Percentiles rank a stretch among this genome's conserved stretches.
Conservation (phyloP, 2,329 filamentous ascomycete genomes). For the Fusarium caatingaense region DNA sequence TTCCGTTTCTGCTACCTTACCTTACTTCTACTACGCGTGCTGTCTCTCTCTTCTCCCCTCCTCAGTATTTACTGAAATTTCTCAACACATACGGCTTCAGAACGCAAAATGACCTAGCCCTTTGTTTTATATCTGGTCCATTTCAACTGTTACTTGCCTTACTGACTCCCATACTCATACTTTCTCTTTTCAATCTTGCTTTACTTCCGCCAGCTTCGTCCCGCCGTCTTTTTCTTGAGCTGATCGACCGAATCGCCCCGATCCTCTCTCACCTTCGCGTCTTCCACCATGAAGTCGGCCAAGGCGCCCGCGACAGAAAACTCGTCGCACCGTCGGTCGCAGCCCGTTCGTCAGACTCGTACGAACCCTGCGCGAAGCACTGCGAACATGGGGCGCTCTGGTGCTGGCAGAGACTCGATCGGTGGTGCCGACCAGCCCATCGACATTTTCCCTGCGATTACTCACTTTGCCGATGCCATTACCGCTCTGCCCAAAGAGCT, state of each 20-base stretch:
- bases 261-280: constrained; percentile 34
- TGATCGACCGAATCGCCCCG: constrained; percentile 37
- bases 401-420: constrained; percentile 59
- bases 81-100: constrained; percentile 30
- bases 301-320: constrained; percentile 59
- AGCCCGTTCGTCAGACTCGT: constrained; percentile 73
- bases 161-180: constrained; percentile 18
- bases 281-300: constrained; percentile 65
- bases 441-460: constrained; percentile 74
- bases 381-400: constrained; percentile 58
- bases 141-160: constrained; percentile 40
- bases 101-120: constrained; percentile 44
- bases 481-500: constrained; percentile 94
- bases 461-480: constrained; percentile 89
- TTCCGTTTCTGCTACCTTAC: constrained; percentile 32
- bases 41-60: constrained; percentile 43
- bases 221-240: constrained; percentile 32
- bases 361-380: constrained; percentile 71
- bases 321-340: constrained; percentile 67
- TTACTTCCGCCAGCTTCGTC: constrained; percentile 37
- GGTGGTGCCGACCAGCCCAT: constrained; percentile 67
- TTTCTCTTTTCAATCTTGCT: constrained; percentile 28
- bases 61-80: constrained; percentile 32
- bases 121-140: constrained; percentile 31
- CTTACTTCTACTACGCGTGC: constrained; percentile 34